These are phyloP conservation scores for Heimioporus sp. DNA, from an alignment of 768 basidiomycete genomes.

Conservation along the genomic window DNA sequence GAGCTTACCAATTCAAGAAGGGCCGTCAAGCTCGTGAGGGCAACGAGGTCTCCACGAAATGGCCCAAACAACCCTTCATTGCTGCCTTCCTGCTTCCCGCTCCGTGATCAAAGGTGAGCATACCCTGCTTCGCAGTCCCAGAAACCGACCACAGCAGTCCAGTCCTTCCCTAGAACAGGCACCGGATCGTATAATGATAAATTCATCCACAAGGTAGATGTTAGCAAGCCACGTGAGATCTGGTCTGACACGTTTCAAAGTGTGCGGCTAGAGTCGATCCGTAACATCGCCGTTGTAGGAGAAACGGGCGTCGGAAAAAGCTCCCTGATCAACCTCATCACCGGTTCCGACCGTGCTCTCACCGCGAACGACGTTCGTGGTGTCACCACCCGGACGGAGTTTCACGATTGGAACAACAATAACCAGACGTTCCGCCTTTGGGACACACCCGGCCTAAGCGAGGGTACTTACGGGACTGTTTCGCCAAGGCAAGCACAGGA, in stretches of 20 bases:
- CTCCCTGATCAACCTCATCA: constrained; percentile 1
- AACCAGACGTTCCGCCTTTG: constrained; percentile 27
- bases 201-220: constrained; percentile 3
- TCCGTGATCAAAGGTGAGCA: constrained; percentile 4
- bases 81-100: background rate
- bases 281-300: background rate
- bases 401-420: no score
- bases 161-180: background rate
- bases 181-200: constrained; percentile 7
- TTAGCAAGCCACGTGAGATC: background rate
- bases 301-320: constrained; percentile 4
- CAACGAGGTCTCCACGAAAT: constrained; percentile 20
- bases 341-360: background rate
- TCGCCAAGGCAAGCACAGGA: constrained; percentile 23
- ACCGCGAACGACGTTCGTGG: constrained; percentile 6
- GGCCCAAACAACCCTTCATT: constrained; percentile 8
- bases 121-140: background rate
- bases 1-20: constrained; percentile 23
- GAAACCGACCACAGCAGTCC: background rate
- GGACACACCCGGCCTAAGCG: constrained; percentile 34
- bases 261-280: no score
- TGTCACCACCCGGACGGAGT: no score
- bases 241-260: constrained; percentile 9
- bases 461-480: constrained; percentile 23
- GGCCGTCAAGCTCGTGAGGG: no score